Evolutionary conservation across 352 stramenopile species (phyloP).

Genomic region (Globisporangium rhizosaccharum): DNA sequence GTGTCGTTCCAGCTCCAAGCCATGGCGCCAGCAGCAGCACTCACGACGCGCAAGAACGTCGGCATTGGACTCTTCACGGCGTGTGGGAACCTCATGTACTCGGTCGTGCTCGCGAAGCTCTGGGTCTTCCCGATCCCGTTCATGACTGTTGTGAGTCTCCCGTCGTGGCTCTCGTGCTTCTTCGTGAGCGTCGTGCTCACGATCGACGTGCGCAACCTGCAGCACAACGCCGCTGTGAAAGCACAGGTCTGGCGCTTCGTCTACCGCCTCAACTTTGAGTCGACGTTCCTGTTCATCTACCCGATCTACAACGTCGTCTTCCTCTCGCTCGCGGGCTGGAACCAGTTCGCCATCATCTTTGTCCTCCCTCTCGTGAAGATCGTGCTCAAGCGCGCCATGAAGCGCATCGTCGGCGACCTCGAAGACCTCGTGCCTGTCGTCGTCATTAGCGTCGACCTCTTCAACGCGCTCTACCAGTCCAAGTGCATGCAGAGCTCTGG

Average conservation of each 20-base stretch:
- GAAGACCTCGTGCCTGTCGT: constrained; percentile 6
- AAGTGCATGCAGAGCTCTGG: constrained; percentile 17
- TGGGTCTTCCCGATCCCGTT: constrained; percentile 44
- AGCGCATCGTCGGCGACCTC: constrained; percentile 19
- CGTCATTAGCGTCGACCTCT: constrained; percentile 4
- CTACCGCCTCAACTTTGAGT: constrained; percentile 10
- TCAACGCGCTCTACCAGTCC: constrained; percentile 7
- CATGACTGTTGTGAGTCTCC: constrained; percentile 13
- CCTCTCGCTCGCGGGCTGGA: constrained; percentile 8
- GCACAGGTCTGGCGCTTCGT: constrained; percentile 15
- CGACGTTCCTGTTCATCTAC: constrained; percentile 24
- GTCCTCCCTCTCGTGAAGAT: constrained; percentile 31
- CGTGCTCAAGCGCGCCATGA: constrained; percentile 10
- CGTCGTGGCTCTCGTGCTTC: constrained; percentile 16
- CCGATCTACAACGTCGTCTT: constrained; percentile 23
- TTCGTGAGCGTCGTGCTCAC: neutral
- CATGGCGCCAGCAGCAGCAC: neutral
- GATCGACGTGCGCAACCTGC: constrained; percentile 14
- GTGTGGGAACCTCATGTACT: neutral
- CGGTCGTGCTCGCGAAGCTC: constrained; percentile 8
- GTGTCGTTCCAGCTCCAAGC: neutral
- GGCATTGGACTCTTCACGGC: neutral
- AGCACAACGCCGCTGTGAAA: constrained; percentile 11
- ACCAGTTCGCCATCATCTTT: constrained; percentile 19
- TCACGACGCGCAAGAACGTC: neutral